Evolutionary conservation across 2,329 filamentous ascomycete species (phyloP), one percentile per base, ranked within the genome.

Genomic region (Penicillium sp.): DNA sequence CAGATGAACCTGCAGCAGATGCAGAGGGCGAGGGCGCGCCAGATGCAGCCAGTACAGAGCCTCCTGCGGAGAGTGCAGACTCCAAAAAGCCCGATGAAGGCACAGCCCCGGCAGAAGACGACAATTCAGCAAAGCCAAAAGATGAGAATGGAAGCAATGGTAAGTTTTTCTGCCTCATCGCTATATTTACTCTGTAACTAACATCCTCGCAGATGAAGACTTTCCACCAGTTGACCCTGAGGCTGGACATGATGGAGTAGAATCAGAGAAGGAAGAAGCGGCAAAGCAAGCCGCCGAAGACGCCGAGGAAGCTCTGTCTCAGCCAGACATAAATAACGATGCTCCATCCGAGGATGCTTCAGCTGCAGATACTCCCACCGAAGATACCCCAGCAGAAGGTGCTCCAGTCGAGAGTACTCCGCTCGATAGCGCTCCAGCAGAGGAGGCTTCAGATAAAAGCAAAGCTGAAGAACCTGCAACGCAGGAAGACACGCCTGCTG

Each of bases 151-250:
- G 60, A 56, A 64, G 58, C 56, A 65, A 69, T 61, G 70, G 71
- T 74, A 63, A 39, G 62, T 16, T 14, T 14, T 44, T 52, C 16
- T 22, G n/a, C 11, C 7, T 43, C 11, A 11, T 1, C 22, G 27
- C 27, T 40, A 5, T 27, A 4, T 27, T 10, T 27, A 40, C 4
- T 6, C 19, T 36, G 10, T 19, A 46, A 53, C 54, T 64, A 39
- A 63, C 46, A 40, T 16, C 14, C 24, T 27, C 36, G 18, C 56
- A 75, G 73, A 74, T 56, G 70, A 73, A 59, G 71, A 68, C 37
- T 74, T 75, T 60, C 71, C 73, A 61, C 71, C 73, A 44, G 68
- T 65, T 58, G 67, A 74, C 62, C 66, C 66, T 58, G 62, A 63
- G 33, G 70, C 66, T 58, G 73, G 66, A 54, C 60, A 59, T 39